Conservation (phyloP, 192 early-diverging fungal genomes). For the Entomortierella beljakovae region DNA sequence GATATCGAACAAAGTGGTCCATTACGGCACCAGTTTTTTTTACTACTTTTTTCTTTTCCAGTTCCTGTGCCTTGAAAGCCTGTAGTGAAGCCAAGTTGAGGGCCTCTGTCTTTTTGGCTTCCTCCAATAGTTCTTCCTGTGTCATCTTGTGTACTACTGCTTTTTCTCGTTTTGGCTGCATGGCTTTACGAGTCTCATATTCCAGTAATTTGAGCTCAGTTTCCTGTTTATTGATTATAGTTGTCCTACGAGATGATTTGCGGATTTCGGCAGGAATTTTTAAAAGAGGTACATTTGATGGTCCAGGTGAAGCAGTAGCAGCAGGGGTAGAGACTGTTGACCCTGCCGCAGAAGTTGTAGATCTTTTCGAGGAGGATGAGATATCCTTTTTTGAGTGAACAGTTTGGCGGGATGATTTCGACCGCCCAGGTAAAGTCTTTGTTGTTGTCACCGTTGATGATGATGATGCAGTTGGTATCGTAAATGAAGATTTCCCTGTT, state of each 20-base stretch:
- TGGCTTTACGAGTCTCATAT: conserved; percentile 56
- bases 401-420: conserved; percentile 18
- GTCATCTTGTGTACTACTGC: conserved; percentile 54
- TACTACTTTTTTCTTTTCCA: conserved; percentile 56
- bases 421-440: no score
- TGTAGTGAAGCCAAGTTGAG: conserved; percentile 60
- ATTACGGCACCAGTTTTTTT: conserved; percentile 54
- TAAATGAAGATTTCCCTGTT: conserved; percentile 33
- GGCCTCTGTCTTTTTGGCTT: conserved; percentile 65
- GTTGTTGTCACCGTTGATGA: not conserved
- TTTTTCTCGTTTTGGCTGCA: conserved; percentile 59
- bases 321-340: conserved; percentile 4
- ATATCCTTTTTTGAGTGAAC: conserved; percentile 6
- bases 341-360: not conserved
- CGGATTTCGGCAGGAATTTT: conserved; percentile 51
- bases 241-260: conserved; percentile 62
- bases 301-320: conserved; percentile 14
- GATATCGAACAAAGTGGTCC: conserved; percentile 59
- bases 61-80: conserved; percentile 64
- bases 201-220: conserved; percentile 62
- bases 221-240: conserved; percentile 60
- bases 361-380: conserved; percentile 3
- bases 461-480: not conserved
- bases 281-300: conserved; percentile 9
- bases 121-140: conserved; percentile 64